Base-by-base conservation (phyloP, 352 stramenopile species). In the Phytophthora pseudosyringae region DNA sequence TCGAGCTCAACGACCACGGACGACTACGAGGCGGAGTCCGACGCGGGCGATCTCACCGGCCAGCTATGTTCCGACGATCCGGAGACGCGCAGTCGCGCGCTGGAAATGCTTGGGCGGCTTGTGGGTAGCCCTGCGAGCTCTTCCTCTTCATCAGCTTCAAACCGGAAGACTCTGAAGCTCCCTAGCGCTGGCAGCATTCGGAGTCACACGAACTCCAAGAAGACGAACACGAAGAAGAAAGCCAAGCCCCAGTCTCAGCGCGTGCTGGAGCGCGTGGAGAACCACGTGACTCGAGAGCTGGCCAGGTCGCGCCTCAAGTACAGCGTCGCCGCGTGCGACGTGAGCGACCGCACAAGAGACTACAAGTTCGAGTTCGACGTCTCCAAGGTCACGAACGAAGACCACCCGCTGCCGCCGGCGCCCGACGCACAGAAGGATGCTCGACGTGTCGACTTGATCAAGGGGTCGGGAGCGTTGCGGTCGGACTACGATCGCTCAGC, bases 341-440 rank as follows among this genome's bases (percentile, higher is more conserved):
- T 86, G 39, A 73, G 68, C 45, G 69, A 78, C 33, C 69, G 65
- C 29, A 59, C 67, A 3, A 77, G 74, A 53, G 78, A 90, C 73
- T 88, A 90, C 61, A 53, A 60, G 43, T 82, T 63, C 52, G 50
- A 74, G 56, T 89, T 80, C 44, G 71, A 85, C 32, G 31, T 43
- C 4, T 73, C 51, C 4, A 61, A 73, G 36, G 77, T 78, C 5
- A 41, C 54, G 45, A 78, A 74, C 21, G 60, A 73, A 18, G 62
- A 86, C 43, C 65, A 76, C 31, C 79, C 81, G 54, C 59, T 89
- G 31, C 75, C 79, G 32, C 81, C 81, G 1, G 67, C 78, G 60
- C 70, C 74, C 1, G 50, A 71, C 1, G 8, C 52, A 0, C 36
- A 69, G 26, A 86, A 88, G 36, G 80, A 90, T 35, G 56, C 64